Evolutionary conservation across 2,329 filamentous ascomycete genomes (phyloP).

Genomic region (Balansia obtecta): DNA sequence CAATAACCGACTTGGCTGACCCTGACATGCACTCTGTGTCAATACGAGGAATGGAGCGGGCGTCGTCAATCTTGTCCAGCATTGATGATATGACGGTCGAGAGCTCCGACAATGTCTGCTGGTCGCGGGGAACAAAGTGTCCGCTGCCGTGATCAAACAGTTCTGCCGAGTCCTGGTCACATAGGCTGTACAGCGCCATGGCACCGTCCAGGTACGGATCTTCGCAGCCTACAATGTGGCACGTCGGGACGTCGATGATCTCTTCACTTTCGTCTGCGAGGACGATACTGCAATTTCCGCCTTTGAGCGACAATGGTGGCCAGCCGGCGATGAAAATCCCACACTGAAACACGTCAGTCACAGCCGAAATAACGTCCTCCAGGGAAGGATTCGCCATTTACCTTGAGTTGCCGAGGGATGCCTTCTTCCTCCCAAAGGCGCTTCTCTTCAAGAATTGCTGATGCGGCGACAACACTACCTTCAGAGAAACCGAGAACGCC

Average conservation of each 20-base stretch:
- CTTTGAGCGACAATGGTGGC: conserved; percentile 34
- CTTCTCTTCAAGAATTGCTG: conserved; percentile 38
- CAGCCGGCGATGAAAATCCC: conserved; percentile 39
- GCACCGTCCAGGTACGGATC: conserved; percentile 51
- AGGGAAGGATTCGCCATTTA: conserved; percentile 8
- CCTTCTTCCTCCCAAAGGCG: conserved; percentile 20
- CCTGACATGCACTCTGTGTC: neutral
- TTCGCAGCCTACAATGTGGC: conserved; percentile 39
- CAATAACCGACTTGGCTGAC: neutral
- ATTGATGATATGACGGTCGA: conserved; percentile 8
- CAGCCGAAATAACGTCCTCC: neutral
- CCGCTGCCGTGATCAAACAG: conserved; percentile 56
- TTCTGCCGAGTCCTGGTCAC: conserved; percentile 43
- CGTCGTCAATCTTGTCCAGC: neutral
- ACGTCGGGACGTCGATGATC: conserved; percentile 38
- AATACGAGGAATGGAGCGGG: neutral
- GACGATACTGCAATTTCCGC: conserved; percentile 27
- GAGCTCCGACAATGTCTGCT: conserved; percentile 33
- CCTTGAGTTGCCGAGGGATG: conserved; percentile 23
- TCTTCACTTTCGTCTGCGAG: conserved; percentile 36
- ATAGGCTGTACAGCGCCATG: conserved; percentile 49
- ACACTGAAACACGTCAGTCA: conserved; percentile 22
- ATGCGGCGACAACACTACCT: conserved; percentile 43
- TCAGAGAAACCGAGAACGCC: conserved; percentile 50
- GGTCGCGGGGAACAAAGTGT: conserved; percentile 46